A percentile compares a stretch with the other conserved stretches of the same genome.
phyloP scores from a whole-genome alignment of 768 basidiomycete genomes.

The Sporobolomyces pararoseus region DNA sequence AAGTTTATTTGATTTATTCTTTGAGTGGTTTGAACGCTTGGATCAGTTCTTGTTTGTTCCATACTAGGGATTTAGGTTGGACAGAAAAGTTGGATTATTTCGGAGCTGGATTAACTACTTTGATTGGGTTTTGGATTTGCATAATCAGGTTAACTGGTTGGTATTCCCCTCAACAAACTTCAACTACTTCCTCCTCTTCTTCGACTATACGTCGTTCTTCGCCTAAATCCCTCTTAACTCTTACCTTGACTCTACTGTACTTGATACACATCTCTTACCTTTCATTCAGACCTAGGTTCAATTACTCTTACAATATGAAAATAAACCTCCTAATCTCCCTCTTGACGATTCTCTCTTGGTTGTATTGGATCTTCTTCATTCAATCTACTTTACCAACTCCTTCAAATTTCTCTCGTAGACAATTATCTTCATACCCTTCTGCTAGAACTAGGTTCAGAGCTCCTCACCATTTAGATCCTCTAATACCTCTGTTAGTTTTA shows the following conservation, averaged over 20 bases:
- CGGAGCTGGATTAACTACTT: conserved; percentile 78
- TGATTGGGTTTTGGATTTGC: conserved; percentile 74
- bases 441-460: conserved; percentile 50
- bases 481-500: conserved; percentile 61
- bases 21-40: conserved; percentile 78
- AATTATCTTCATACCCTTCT: conserved; percentile 52
- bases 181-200: conserved; percentile 43
- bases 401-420: conserved; percentile 44
- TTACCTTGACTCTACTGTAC: conserved; percentile 56
- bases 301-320: conserved; percentile 87
- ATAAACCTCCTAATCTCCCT: conserved; percentile 76
- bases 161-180: conserved; percentile 53
- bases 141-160: conserved; percentile 72
- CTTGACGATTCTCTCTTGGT: conserved; percentile 76
- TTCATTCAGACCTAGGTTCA: conserved; percentile 66
- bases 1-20: conserved; percentile 62
- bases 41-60: conserved; percentile 87
- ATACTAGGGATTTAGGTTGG: conserved; percentile 76
- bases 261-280: conserved; percentile 75
- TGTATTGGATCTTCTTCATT: conserved; percentile 65
- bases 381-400: conserved; percentile 57
- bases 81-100: conserved; percentile 96
- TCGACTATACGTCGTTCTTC: conserved; percentile 43
- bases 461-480: conserved; percentile 42
- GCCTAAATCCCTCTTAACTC: too few relatives aligned